phyloP scores from a whole-genome alignment of 2,329 filamentous ascomycete genomes.

The Colletotrichum tropicale region DNA sequence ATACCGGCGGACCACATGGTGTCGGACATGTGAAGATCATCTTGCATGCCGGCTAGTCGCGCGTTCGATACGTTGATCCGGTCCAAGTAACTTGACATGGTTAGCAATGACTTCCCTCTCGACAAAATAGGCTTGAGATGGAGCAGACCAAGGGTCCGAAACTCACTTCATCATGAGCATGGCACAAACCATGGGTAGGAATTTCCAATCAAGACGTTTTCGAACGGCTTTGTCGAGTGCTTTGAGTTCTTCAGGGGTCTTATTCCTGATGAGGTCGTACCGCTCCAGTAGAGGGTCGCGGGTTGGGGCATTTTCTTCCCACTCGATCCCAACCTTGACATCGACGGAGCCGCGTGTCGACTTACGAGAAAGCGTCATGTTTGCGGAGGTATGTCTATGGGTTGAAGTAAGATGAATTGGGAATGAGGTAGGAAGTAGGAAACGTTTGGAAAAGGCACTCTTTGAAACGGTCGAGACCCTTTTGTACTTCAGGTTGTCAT shows the following conservation, averaged over 20 bases:
- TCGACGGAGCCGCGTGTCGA: conserved; percentile 1
- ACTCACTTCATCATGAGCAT: conserved; percentile 36
- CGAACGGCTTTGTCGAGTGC: conserved; percentile 25
- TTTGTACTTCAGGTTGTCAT: background rate
- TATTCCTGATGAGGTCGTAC: conserved; percentile 21
- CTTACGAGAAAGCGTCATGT: background rate
- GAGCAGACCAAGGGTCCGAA: background rate
- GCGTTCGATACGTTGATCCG: conserved; percentile 54
- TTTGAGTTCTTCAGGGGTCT: conserved; percentile 26
- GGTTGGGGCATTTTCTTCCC: background rate
- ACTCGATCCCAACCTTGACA: background rate
- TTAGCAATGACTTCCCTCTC: background rate
- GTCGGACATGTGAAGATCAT: conserved; percentile 37
- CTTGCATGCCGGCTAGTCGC: conserved; percentile 39
- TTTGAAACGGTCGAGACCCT: background rate
- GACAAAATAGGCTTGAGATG: background rate
- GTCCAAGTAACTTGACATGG: conserved; percentile 47
- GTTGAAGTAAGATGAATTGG: background rate
- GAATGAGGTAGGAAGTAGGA: background rate
- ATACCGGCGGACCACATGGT: conserved; percentile 43
- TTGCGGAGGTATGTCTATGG: background rate
- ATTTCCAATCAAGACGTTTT: conserved; percentile 31
- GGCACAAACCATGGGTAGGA: conserved; percentile 28
- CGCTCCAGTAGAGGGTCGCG: conserved; percentile 10
- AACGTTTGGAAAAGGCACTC: background rate